A percentile compares a stretch with the other conserved stretches of the same genome.
Evolutionary conservation across 2,329 filamentous ascomycete genomes (phyloP).

Genomic region (Epicoccum nigrum): DNA sequence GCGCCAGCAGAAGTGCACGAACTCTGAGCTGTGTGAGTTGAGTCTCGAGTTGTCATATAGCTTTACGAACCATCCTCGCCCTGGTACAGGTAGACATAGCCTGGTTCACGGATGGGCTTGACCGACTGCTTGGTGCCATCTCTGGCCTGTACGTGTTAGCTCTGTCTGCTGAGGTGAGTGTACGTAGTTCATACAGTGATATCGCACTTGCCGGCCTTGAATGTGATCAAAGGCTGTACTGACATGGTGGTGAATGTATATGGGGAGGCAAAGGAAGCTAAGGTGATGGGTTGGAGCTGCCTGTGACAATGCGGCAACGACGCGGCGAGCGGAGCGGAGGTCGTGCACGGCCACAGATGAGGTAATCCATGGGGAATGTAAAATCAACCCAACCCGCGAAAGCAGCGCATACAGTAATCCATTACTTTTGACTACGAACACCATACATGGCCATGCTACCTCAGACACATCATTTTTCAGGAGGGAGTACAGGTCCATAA

Average conservation of each 20-base stretch:
- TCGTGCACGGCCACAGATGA: constrained; percentile 5
- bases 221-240: constrained; percentile 84
- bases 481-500: too few relatives aligned
- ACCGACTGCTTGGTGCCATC: constrained; percentile 60
- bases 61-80: constrained; percentile 73
- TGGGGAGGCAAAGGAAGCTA: constrained; percentile 18
- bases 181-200: constrained; percentile 68
- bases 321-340: constrained; percentile 2
- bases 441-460: too few relatives aligned
- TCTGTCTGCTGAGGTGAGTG: background rate
- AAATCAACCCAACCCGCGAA: constrained; percentile 4
- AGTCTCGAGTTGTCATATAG: background rate
- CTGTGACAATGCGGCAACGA: constrained; percentile 15
- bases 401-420: too few relatives aligned
- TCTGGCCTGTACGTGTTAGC: constrained; percentile 33
- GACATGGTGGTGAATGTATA: constrained; percentile 65
- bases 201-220: constrained; percentile 92
- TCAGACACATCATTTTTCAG: too few relatives aligned
- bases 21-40: constrained; percentile 60
- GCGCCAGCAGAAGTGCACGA: constrained; percentile 97
- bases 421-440: too few relatives aligned
- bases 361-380: constrained; percentile 5
- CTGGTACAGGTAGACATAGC: constrained; percentile 89
- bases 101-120: constrained; percentile 72
- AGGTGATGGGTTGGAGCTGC: constrained; percentile 28